Base-by-base conservation (phyloP, 345 rosid genomes). In the Eucalyptus globulus region DNA sequence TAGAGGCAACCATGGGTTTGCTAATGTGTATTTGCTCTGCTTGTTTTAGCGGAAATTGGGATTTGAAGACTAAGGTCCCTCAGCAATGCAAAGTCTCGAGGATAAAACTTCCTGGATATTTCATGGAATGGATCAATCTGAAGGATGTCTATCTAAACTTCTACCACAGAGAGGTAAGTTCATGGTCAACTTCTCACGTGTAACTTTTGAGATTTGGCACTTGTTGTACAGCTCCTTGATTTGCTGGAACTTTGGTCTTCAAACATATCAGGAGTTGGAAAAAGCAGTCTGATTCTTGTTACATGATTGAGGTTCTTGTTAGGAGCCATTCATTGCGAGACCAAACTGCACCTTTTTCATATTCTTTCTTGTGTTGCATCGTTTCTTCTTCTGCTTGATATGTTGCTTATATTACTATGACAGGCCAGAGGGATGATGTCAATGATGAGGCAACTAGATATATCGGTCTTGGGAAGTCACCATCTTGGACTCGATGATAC, bases 361-460 rank as follows among this genome's bases (percentile, higher is more conserved):
- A 27, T 51, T 65, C 40, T n/a, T 51, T 22, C 17, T 19, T 0
- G 24, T 27, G 15, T 80, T 62, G n/a, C 12, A 0, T 45, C 51
- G 26, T 9, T 51, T 72, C 49, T 14, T 45, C 49, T 72, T 22
- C 21, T 24, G 40, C 54, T 47, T 58, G 54, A 65, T 56, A 44
- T 31, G 60, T 21, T 34, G 40, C 89, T 85, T 72, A 53, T 87
- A 29, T 56, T 85, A 15, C 31, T 49, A 90, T 91, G 81, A 90
- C 92, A 97, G 99, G 99, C 98, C 16, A 92, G 94, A 90, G 99
- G 99, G 90, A 97, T 97, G 99, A 94, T 94, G 93, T 86, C 96
- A n/a, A 97, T 97, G 99, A 94, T 97, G 98, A 94, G 89, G 89
- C 97, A 95, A 86, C 95, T 94, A 85, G 93, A 90, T 87, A 93